Evolutionary conservation across 345 rosid species (phyloP).

Genomic region (Syzygium aromaticum): DNA sequence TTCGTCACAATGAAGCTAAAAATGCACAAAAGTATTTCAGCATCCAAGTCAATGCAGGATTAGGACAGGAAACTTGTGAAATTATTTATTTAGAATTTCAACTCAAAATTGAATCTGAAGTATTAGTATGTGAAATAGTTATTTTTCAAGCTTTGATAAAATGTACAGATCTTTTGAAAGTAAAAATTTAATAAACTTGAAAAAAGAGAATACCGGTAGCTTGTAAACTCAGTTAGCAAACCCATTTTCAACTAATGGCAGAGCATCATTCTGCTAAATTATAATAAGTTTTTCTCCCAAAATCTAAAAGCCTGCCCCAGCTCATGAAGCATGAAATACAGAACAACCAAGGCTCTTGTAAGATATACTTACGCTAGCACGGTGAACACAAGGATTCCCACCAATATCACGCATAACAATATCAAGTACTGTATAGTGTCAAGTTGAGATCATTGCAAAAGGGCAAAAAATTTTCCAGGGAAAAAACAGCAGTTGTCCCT

Average conservation of each 20-base stretch:
- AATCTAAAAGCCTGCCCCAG: not conserved
- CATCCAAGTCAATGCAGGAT: not conserved
- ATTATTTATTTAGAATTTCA: not conserved
- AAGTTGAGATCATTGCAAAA: constrained; percentile 21
- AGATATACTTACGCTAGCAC: constrained; percentile 79
- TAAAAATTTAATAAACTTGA: not conserved
- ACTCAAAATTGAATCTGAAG: not conserved
- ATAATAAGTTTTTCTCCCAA: not conserved
- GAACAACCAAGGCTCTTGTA: not conserved
- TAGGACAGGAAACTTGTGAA: not conserved
- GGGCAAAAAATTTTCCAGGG: not conserved
- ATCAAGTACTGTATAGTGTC: constrained; percentile 65
- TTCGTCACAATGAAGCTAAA: constrained; percentile 85
- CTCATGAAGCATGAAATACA: not conserved
- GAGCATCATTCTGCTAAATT: not conserved
- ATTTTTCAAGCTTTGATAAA: not conserved
- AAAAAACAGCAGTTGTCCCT: not conserved
- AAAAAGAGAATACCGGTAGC: not conserved
- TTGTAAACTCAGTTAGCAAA: not conserved
- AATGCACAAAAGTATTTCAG: not conserved
- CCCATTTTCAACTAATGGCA: not conserved
- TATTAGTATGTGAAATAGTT: not conserved
- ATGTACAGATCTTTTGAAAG: not conserved
- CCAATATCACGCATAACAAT: constrained; percentile 56
- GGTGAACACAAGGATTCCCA: constrained; percentile 78